Evolutionary conservation across 306 rosid species (phyloP).

Genomic region (Fragaria vesca): DNA sequence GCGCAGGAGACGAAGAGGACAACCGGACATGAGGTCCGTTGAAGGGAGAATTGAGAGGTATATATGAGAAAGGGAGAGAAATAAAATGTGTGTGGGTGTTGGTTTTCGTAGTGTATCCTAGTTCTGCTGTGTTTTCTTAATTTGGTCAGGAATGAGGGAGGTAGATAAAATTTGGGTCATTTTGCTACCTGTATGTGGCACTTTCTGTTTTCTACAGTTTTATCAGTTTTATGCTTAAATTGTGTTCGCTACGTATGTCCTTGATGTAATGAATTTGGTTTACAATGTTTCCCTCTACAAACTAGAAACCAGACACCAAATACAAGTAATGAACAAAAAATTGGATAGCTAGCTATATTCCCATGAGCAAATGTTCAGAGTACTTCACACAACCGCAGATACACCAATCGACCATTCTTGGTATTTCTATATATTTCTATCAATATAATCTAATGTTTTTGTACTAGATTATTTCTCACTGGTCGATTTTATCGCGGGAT

Average conservation of each 20-base stretch:
- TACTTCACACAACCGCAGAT: not conserved
- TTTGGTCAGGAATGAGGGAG: not conserved
- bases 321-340: not conserved
- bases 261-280: not conserved
- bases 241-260: not conserved
- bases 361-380: not conserved
- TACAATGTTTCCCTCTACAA: not conserved
- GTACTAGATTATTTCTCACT: too few species aligned
- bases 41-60: not conserved
- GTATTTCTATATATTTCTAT: too few species aligned
- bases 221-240: not conserved
- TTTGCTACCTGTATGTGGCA: conserved; percentile 11
- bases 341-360: not conserved
- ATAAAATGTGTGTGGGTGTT: conserved; percentile 9
- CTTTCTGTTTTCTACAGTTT: not conserved
- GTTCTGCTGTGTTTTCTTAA: not conserved
- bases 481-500: too few species aligned
- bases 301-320: not conserved
- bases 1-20: conserved; percentile 69
- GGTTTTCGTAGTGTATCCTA: not conserved
- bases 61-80: conserved; percentile 4
- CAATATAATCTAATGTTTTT: too few species aligned
- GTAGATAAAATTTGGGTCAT: conserved; percentile 14
- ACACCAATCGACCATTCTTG: too few species aligned
- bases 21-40: conserved; percentile 14